These are phyloP conservation scores for Carex pumila DNA, from an alignment of 176 grass and related monocot genomes.

Conservation along the genomic window DNA sequence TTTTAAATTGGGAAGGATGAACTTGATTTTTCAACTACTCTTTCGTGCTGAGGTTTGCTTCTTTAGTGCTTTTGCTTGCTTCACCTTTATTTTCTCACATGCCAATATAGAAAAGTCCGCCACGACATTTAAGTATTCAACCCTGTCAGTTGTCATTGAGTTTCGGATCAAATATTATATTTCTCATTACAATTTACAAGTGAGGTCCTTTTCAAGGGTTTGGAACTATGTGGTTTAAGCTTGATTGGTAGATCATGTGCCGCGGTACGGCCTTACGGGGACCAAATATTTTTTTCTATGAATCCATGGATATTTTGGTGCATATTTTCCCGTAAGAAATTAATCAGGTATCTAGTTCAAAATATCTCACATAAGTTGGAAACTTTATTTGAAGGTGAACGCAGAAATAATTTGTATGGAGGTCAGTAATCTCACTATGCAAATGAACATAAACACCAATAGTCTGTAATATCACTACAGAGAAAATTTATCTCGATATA, in stretches of 20 bases:
- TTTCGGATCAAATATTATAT: background rate
- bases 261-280: background rate
- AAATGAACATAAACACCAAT: too few species aligned
- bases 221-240: background rate
- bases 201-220: constrained; percentile 8
- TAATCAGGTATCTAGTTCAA: too few species aligned
- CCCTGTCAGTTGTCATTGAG: background rate
- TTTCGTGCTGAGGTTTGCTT: background rate
- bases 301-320: background rate
- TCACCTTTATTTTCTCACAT: background rate
- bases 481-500: too few species aligned
- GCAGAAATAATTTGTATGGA: background rate
- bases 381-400: background rate
- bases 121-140: background rate
- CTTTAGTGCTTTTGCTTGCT: background rate
- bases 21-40: background rate
- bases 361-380: background rate
- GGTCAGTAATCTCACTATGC: too few species aligned
- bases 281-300: background rate
- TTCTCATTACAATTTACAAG: background rate
- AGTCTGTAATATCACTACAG: too few species aligned
- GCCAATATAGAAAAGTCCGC: background rate
- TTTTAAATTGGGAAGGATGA: background rate
- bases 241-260: constrained; percentile 6
- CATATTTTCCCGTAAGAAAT: background rate